Conservation (phyloP, 306 rosid species). For the Medicago lupulina region DNA sequence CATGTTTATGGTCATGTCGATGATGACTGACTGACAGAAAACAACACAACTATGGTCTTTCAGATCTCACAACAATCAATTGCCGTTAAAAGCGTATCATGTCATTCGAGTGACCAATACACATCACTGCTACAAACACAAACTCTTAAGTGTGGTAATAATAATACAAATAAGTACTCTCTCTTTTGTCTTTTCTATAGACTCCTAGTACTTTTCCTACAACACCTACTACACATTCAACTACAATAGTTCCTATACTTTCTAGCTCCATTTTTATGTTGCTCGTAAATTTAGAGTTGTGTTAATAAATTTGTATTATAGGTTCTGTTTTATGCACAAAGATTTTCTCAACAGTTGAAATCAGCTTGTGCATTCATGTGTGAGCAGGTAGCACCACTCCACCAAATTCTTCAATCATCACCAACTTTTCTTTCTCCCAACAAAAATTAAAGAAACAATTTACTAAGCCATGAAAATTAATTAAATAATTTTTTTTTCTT, state of each 20-base stretch:
- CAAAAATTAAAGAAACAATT: background rate
- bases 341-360: slow-evolving; percentile 31
- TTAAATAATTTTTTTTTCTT: background rate
- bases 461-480: background rate
- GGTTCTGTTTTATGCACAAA: slow-evolving; percentile 21
- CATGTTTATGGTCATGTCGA: background rate
- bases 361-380: background rate
- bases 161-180: background rate
- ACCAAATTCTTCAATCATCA: slow-evolving; percentile 19
- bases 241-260: background rate
- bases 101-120: slow-evolving; percentile 32
- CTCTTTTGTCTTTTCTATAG: slow-evolving; percentile 35
- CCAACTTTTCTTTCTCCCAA: slow-evolving; percentile 4
- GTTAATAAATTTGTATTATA: background rate
- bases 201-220: background rate
- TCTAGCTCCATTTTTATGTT: background rate
- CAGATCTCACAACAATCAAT: slow-evolving; percentile 39
- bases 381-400: slow-evolving; percentile 31
- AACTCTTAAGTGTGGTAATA: background rate
- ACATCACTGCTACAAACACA: slow-evolving; percentile 3
- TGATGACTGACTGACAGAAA: slow-evolving; percentile 26
- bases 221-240: background rate
- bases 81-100: slow-evolving; percentile 44
- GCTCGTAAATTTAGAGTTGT: background rate
- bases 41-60: slow-evolving; percentile 3